A percentile compares a stretch with the other conserved stretches of the same genome.
phyloP scores from a whole-genome alignment of 805 yeast genomes.

The Kazachstania psychrophila region DNA sequence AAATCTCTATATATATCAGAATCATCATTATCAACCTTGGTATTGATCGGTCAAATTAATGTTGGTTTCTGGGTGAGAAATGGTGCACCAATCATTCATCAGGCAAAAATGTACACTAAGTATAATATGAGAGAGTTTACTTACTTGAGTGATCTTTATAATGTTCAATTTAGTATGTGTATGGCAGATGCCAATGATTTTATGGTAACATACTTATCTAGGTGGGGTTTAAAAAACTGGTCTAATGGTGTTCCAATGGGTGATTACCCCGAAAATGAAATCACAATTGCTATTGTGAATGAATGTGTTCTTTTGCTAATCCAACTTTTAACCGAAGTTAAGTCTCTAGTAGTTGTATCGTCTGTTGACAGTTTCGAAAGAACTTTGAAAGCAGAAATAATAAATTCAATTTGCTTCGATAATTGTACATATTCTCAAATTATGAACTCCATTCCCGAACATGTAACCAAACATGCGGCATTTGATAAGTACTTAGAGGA shows the following conservation, averaged over 20 bases:
- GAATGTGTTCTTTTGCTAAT: slow-evolving; percentile 67
- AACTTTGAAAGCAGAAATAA: slow-evolving; percentile 58
- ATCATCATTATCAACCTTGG: slow-evolving; percentile 68
- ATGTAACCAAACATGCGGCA: slow-evolving; percentile 56
- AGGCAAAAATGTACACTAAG: slow-evolving; percentile 67
- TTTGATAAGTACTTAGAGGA: slow-evolving; percentile 55
- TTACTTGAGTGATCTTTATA: slow-evolving; percentile 64
- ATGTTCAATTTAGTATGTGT: slow-evolving; percentile 54
- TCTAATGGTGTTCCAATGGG: slow-evolving; percentile 34
- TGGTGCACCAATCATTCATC: slow-evolving; percentile 73
- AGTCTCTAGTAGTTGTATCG: slow-evolving; percentile 42
- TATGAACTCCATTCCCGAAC: slow-evolving; percentile 63
- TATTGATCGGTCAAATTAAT: slow-evolving; percentile 71
- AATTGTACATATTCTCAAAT: slow-evolving; percentile 65
- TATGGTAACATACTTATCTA: slow-evolving; percentile 46
- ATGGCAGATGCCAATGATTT: slow-evolving; percentile 47
- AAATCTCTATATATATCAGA: slow-evolving; percentile 34
- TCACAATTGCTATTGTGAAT: slow-evolving; percentile 56
- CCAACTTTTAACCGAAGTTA: slow-evolving; percentile 57
- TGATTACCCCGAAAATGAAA: slow-evolving; percentile 36
- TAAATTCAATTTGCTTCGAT: slow-evolving; percentile 74
- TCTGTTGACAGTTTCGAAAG: slow-evolving; percentile 41
- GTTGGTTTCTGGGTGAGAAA: slow-evolving; percentile 93
- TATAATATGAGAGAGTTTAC: slow-evolving; percentile 79
- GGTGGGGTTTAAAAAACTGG: slow-evolving; percentile 65